Base-by-base conservation (phyloP, 2,329 filamentous ascomycete genomes). In the Fusarium pseudocircinatum region DNA sequence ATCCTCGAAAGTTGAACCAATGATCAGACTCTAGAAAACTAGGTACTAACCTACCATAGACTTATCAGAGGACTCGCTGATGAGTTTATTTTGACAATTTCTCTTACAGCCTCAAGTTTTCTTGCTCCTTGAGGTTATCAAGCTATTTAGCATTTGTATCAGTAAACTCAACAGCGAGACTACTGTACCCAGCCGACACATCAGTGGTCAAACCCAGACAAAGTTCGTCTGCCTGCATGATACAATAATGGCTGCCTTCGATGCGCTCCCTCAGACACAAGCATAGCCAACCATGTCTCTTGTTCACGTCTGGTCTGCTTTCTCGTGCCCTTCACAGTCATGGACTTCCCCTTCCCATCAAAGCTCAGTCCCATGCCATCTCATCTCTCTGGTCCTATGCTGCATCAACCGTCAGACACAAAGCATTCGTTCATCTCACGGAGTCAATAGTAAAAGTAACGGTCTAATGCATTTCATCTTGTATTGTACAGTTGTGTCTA, bases 401-500 rank as follows among this genome's bases (percentile, higher is more conserved):
- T 44, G 11, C 12, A 26, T 47, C 32, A 6, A 15, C 4, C 7
- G 24, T 28, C 14, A 34, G 20, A 15, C 16, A 36, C 12, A n/a
- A 22, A 15, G 8, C 14, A 36, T n/a, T 22, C 14, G 1, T 28
- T 28, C 54, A 36, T 2, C 2, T 15, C 24, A 36, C 5, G 1
- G 7, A 34, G 56, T 4, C 34, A 26, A 49, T 24, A 3, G 4
- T 30, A 8, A 56, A 39, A 63, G 30, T 39, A 49, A 12, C 15
- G 12, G 32, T 56, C 49, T 30, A 18, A 47, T 64, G 36, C 24
- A 24, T 67, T 75, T 72, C 47, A 26, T 44, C 60, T 75, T 66
- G 49, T 77, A 77, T 75, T 77, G 47, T 77, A 77, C 75, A 77
- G 56, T 75, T 62, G 52, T 78, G 53, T 70, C 56, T 69, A 66